A percentile compares a stretch with the other conserved stretches of the same genome.
These are phyloP conservation scores for Paramecium primaurelia DNA, from an alignment of 73 alveolate genomes.

Conservation along the genomic window DNA sequence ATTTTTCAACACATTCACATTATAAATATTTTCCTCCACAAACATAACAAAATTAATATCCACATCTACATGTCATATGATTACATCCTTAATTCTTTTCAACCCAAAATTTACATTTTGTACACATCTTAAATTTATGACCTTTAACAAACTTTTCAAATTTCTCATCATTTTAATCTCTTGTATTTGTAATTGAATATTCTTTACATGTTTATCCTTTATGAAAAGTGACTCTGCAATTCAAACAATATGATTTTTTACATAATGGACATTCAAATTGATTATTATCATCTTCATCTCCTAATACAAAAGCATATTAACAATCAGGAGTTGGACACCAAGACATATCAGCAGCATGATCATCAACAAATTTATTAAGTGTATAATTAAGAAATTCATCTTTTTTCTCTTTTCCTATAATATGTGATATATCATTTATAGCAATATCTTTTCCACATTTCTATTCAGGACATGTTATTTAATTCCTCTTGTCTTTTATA, in stretches of 20 bases:
- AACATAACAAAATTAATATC: constrained; percentile 66
- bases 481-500: constrained; percentile 45
- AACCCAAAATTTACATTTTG: constrained; percentile 60
- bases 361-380: constrained; percentile 46
- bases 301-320: constrained; percentile 61
- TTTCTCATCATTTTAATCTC: constrained; percentile 31
- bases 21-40: constrained; percentile 1
- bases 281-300: constrained; percentile 49
- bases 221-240: constrained; percentile 69
- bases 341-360: constrained; percentile 61
- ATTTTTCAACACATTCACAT: constrained; percentile 9
- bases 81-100: constrained; percentile 65
- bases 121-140: constrained; percentile 59
- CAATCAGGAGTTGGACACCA: constrained; percentile 73
- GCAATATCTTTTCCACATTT: constrained; percentile 55
- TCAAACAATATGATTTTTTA: constrained; percentile 67
- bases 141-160: constrained; percentile 65
- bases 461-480: constrained; percentile 59
- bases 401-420: constrained; percentile 51
- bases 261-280: constrained; percentile 64
- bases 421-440: constrained; percentile 1
- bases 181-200: constrained; percentile 48
- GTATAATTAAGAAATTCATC: constrained; percentile 47
- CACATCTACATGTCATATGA: constrained; percentile 65
- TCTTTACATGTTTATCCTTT: constrained; percentile 63